Conservation (phyloP, 495 filamentous ascomycete species). For the Podospora pseudopauciseta region DNA sequence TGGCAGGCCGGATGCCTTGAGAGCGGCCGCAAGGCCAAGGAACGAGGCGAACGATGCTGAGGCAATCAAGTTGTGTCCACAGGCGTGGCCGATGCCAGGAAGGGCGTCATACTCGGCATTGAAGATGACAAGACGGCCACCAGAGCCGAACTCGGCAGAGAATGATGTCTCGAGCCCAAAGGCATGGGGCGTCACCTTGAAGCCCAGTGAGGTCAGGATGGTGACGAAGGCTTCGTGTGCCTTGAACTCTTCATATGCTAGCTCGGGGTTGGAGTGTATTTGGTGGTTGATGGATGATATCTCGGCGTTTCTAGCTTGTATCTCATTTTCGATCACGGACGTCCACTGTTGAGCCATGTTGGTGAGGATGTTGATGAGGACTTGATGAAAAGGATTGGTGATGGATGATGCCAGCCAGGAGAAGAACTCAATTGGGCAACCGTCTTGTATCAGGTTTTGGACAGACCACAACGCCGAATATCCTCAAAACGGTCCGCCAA, state of each 20-base stretch:
- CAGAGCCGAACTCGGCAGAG: slow-evolving; percentile 45
- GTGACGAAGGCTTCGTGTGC: slow-evolving; percentile 52
- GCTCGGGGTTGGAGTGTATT: slow-evolving; percentile 52
- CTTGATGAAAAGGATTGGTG: background rate
- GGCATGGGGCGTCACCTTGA: slow-evolving; percentile 44
- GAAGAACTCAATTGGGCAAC: background rate
- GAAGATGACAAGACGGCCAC: slow-evolving; percentile 51
- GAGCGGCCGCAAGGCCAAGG: slow-evolving; percentile 50
- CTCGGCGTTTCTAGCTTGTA: background rate
- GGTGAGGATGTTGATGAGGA: background rate
- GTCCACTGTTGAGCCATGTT: slow-evolving; percentile 8
- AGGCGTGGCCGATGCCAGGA: slow-evolving; percentile 44
- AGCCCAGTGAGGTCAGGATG: slow-evolving; percentile 36
- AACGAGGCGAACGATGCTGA: slow-evolving; percentile 58
- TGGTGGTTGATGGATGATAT: slow-evolving; percentile 31
- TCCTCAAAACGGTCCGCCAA: background rate
- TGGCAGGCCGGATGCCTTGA: slow-evolving; percentile 46
- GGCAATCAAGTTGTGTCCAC: slow-evolving; percentile 67
- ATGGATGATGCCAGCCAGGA: background rate
- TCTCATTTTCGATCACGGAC: background rate
- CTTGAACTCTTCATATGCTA: slow-evolving; percentile 51
- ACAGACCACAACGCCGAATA: background rate
- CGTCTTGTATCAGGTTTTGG: background rate
- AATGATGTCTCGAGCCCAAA: slow-evolving; percentile 56
- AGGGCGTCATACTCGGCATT: slow-evolving; percentile 56